phyloP scores from a whole-genome alignment of 192 early-diverging fungal species.

The Phlyctochytrium bullatum region DNA sequence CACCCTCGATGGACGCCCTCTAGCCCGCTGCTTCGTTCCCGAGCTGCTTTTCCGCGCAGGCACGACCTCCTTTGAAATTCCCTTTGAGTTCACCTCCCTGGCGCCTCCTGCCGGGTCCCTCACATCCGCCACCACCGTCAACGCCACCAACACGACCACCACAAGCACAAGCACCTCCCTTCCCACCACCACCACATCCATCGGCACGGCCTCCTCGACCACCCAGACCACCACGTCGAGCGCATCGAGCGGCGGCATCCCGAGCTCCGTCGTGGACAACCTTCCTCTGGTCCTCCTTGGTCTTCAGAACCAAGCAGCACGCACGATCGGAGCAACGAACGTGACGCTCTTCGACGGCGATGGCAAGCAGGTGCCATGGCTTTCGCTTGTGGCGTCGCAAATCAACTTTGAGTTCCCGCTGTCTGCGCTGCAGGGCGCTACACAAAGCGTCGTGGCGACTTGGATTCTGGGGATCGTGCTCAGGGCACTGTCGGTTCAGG shows the following conservation, averaged over 20 bases:
- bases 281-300: neutral
- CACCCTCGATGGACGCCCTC: neutral
- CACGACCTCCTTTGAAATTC: neutral
- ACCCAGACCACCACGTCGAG: too few species aligned
- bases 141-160: neutral
- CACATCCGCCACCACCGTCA: neutral
- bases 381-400: neutral
- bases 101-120: neutral
- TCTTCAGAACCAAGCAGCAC: neutral
- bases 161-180: neutral
- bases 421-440: neutral
- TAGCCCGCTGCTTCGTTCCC: neutral
- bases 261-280: neutral
- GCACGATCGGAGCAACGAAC: neutral
- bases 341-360: neutral
- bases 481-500: neutral
- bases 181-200: neutral
- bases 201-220: too few species aligned
- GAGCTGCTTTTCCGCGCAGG: neutral
- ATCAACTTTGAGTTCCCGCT: constrained; percentile 1
- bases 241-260: too few species aligned
- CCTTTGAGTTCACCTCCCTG: neutral
- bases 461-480: constrained; percentile 1
- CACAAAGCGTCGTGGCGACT: neutral
- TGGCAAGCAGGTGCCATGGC: neutral